These are phyloP conservation scores for Puccinia polysora DNA, from an alignment of 1,284 basidiomycete species.

Conservation along the genomic window DNA sequence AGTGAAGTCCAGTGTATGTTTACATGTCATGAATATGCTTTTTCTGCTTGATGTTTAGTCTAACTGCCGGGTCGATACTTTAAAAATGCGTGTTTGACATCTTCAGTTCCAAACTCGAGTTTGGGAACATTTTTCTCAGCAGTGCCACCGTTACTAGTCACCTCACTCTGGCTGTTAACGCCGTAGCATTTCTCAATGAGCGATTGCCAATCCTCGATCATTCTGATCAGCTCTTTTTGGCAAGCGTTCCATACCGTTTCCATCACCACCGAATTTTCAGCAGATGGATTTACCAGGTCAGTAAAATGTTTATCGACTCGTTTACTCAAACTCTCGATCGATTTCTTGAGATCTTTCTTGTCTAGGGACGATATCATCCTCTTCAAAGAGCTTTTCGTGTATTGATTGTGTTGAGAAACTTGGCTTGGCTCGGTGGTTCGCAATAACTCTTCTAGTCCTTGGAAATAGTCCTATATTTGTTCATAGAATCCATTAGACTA, in stretches of 20 bases:
- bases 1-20: too few species aligned
- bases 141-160: too few species aligned
- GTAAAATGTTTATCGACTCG: constrained; percentile 91
- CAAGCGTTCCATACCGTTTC: constrained; percentile 80
- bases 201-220: constrained; percentile 66
- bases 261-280: constrained; percentile 65
- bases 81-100: too few species aligned
- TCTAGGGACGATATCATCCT: constrained; percentile 80
- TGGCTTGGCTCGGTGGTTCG: constrained; percentile 75
- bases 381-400: constrained; percentile 71
- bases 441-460: constrained; percentile 78
- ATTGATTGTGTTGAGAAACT: constrained; percentile 69
- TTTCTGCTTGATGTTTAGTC: too few species aligned
- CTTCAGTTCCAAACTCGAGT: too few species aligned
- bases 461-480: constrained; percentile 75
- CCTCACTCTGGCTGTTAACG: too few species aligned
- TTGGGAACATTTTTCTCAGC: too few species aligned
- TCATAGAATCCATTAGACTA: not conserved
- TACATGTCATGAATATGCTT: too few species aligned
- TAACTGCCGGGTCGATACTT: too few species aligned
- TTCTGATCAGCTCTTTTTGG: constrained; percentile 69
- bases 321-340: constrained; percentile 76
- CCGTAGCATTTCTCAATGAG: constrained; percentile 71
- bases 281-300: constrained; percentile 60
- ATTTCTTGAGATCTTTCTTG: constrained; percentile 77